Conservation (phyloP, 192 early-diverging fungal species). For the Coemansia sp. region DNA sequence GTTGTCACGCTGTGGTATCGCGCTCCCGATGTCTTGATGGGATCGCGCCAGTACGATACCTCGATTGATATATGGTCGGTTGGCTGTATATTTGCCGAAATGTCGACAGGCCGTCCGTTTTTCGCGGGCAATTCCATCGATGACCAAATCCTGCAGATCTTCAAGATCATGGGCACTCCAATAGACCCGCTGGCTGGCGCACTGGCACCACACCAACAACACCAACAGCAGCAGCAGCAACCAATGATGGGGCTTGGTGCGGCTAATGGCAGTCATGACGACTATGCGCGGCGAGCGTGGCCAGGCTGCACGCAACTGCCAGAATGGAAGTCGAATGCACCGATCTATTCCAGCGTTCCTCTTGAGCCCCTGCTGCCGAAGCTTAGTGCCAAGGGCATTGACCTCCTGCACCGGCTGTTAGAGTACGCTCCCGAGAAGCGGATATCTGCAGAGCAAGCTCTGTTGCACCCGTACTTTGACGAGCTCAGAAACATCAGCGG, state of each 20-base stretch:
- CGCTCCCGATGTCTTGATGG: constrained; percentile 86
- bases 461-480: constrained; percentile 56
- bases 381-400: constrained; percentile 80
- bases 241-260: background rate
- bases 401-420: constrained; percentile 75
- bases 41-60: constrained; percentile 83
- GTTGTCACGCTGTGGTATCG: constrained; percentile 89
- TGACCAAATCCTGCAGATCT: constrained; percentile 89
- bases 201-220: background rate
- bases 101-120: constrained; percentile 84
- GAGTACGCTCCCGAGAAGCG: constrained; percentile 79
- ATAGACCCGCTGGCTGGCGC: constrained; percentile 20
- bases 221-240: constrained; percentile 2
- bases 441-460: constrained; percentile 75
- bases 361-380: constrained; percentile 80
- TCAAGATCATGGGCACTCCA: constrained; percentile 87
- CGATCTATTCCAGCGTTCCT: constrained; percentile 66
- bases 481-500: constrained; percentile 38
- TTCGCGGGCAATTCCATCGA: constrained; percentile 87
- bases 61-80: constrained; percentile 88
- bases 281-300: constrained; percentile 58
- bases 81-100: constrained; percentile 89
- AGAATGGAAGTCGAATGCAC: constrained; percentile 83
- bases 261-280: constrained; percentile 11
- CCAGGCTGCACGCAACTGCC: constrained; percentile 83